Evolutionary conservation across 768 basidiomycete species (phyloP), one percentile per base, ranked within the genome.

Genomic region (Mycena vitilis): DNA sequence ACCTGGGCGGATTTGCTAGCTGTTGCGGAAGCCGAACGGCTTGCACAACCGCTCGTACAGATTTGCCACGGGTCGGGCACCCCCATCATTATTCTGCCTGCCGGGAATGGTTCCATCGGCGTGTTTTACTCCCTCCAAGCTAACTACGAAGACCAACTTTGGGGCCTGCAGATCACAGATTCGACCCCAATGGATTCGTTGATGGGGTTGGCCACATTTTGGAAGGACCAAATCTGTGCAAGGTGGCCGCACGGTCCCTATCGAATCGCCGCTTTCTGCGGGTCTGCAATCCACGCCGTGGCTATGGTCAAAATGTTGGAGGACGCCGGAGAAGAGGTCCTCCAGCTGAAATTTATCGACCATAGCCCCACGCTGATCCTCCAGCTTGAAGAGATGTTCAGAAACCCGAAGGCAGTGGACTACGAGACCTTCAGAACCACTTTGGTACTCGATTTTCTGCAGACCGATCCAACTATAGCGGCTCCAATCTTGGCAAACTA

Each of bases 1-100:
- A 76, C 70, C n/a, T 70, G 78, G 42, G 62, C 65, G 8, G 73
- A 78, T 20, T 59, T 80, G 22, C 56, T 62, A 60, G 67, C 64
- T 45, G 55, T 45, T 34, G 22, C 12, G 15, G 58, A 60, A 53
- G 16, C 25, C 47, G 49, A 49, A 49, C 38, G 30, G 30, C 45
- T 42, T 23, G 37, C 40, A 63, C 67, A 58, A 45, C 45, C 71
- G 6, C 52, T 72, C 44, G 64, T 72, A 8, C 40, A 69, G 36
- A 70, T 70, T 44, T 70, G 69, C 60, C 18, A 20, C 44, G 69
- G 69, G 38, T 51, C 36, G 7, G 69, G 52, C 13, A 62, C 44
- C n/a, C 69, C 69, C 20, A 47, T 66, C 42, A 66, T 70, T 52
- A 66, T 66, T 57, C 59, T 70, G 44, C 63, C 68, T 42, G 68